These are phyloP conservation scores for Fomitopsis betulina DNA, from an alignment of 1,284 basidiomycete species.

Conservation along the genomic window DNA sequence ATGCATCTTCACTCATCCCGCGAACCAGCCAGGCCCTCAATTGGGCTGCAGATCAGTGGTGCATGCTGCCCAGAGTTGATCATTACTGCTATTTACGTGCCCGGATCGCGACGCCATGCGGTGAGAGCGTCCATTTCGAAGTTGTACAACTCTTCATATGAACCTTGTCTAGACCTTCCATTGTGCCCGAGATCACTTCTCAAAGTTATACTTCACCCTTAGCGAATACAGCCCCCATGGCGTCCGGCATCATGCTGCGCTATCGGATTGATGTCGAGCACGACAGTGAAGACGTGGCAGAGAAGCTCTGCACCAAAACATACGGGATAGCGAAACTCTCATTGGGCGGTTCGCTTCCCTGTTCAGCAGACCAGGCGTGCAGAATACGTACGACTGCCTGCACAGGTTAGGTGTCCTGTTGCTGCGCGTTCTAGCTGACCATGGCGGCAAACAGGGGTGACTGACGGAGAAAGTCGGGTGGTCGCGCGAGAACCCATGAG, in stretches of 20 bases:
- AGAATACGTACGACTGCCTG: background rate
- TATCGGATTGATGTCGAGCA: slow-evolving; percentile 5
- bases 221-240: slow-evolving; percentile 1
- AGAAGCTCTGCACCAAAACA: background rate
- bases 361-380: background rate
- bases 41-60: background rate
- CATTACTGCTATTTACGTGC: background rate
- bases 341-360: slow-evolving; percentile 1
- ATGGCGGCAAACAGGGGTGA: background rate
- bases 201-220: background rate
- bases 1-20: background rate
- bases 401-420: background rate
- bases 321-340: background rate
- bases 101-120: background rate
- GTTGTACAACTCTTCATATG: background rate
- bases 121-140: background rate
- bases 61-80: background rate
- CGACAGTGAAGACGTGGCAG: slow-evolving; percentile 1
- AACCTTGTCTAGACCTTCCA: background rate
- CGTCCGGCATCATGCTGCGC: background rate
- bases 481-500: background rate
- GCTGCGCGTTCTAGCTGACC: background rate
- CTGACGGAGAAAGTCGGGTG: background rate
- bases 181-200: background rate
- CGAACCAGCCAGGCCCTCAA: background rate